Percentiles rank a stretch among this genome's conserved stretches.
phyloP scores from a whole-genome alignment of 371 early-diverging fungal species.

The Saksenaea oblongispora region DNA sequence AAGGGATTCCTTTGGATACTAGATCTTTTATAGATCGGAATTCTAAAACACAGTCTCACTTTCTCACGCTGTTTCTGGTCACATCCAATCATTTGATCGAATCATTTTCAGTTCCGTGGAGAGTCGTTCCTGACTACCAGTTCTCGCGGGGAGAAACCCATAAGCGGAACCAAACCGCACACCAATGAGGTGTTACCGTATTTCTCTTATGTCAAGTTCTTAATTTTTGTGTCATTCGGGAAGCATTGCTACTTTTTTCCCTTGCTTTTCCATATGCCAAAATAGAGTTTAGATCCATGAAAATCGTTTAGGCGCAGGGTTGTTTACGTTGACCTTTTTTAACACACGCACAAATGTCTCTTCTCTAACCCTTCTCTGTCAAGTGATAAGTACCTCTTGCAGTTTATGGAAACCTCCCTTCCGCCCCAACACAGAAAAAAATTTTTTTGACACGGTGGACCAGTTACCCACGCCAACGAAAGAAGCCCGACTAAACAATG shows the following conservation, averaged over 20 bases:
- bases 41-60: not conserved
- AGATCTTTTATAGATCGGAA: not conserved
- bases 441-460: conserved; percentile 1
- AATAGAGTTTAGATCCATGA: not conserved
- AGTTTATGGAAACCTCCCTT: not conserved
- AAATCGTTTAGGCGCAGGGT: not conserved
- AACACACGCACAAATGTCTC: not conserved
- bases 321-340: not conserved
- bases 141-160: not conserved
- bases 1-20: not conserved
- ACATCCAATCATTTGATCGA: not conserved
- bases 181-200: not conserved
- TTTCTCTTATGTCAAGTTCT: not conserved
- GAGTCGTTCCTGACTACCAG: conserved; percentile 5
- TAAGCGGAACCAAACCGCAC: not conserved
- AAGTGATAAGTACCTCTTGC: not conserved
- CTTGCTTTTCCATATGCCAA: not conserved
- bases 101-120: conserved; percentile 19
- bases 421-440: not conserved
- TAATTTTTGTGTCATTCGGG: not conserved
- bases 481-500: not conserved
- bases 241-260: not conserved
- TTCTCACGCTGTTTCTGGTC: not conserved
- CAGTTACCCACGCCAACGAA: not conserved
- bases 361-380: not conserved